A percentile compares a stretch with the other conserved stretches of the same genome.
Evolutionary conservation across 1,139 yeast species (phyloP).

Genomic region (Scheffersomyces insectosa): DNA sequence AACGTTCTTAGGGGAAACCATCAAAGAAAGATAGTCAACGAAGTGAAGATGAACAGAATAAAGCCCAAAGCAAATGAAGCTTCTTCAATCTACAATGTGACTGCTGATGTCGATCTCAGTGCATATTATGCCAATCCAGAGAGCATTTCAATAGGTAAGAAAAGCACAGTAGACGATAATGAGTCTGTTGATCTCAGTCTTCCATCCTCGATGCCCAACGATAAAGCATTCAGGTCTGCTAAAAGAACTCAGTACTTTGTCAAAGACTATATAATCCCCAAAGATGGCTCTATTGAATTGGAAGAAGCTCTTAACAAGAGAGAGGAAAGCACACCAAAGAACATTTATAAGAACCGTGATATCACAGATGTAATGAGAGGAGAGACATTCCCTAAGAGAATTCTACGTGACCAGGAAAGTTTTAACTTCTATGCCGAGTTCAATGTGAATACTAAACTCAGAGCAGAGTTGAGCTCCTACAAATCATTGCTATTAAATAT

Average conservation of each 20-base stretch:
- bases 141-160: background rate
- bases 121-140: conserved; percentile 9
- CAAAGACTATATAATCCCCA: conserved; percentile 13
- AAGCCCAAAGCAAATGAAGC: conserved; percentile 1
- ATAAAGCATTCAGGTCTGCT: conserved; percentile 1
- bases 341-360: conserved; percentile 18
- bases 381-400: conserved; percentile 37
- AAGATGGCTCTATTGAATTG: conserved; percentile 1
- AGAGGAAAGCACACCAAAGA: conserved; percentile 14
- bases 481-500: conserved; percentile 43
- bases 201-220: background rate
- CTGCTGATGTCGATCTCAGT: conserved; percentile 17
- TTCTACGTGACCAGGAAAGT: conserved; percentile 9
- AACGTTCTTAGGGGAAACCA: conserved; percentile 27
- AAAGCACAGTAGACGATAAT: conserved; percentile 1
- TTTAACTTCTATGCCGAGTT: conserved; percentile 34
- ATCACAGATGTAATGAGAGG: conserved; percentile 23
- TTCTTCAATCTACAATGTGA: conserved; percentile 1
- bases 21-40: conserved; percentile 37
- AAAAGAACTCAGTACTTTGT: conserved; percentile 12
- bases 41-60: conserved; percentile 20
- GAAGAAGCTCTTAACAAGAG: conserved; percentile 3
- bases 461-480: conserved; percentile 49
- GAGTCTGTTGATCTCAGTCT: conserved; percentile 10
- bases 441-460: conserved; percentile 47